Percentiles rank a stretch among this genome's conserved stretches.
phyloP scores from a whole-genome alignment of 768 basidiomycete species.

The Russula sp. region DNA sequence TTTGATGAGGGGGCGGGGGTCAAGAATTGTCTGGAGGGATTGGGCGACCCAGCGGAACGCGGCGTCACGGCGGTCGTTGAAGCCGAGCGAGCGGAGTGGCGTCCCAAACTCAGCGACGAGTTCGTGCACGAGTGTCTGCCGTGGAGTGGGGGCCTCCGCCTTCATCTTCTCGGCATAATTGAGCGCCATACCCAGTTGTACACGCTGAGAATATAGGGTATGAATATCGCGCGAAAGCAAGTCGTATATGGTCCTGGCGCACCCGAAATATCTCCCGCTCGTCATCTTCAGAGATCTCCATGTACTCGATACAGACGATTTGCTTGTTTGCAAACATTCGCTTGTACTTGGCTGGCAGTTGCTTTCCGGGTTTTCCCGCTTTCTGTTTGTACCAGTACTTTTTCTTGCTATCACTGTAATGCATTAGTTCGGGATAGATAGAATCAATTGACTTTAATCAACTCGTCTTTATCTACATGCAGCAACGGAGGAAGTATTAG shows the following conservation, averaged over 20 bases:
- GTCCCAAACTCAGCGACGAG: conserved; percentile 22
- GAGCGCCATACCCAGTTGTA: conserved; percentile 29
- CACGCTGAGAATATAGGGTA: conserved; percentile 23
- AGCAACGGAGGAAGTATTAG: background rate
- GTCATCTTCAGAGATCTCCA: conserved; percentile 26
- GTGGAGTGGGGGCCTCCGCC: conserved; percentile 26
- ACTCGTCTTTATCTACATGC: conserved; percentile 38
- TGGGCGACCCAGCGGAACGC: conserved; percentile 58
- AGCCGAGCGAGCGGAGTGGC: conserved; percentile 35
- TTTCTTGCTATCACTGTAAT: conserved; percentile 13
- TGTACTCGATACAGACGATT: conserved; percentile 48
- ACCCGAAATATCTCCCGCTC: conserved; percentile 34
- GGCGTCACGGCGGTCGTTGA: conserved; percentile 45
- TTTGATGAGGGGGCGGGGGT: conserved; percentile 31
- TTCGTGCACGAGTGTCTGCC: conserved; percentile 22
- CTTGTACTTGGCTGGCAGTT: conserved; percentile 33
- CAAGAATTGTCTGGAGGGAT: conserved; percentile 46
- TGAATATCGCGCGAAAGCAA: background rate
- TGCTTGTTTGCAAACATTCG: conserved; percentile 41
- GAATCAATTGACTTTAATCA: conserved; percentile 5
- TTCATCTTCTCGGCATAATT: conserved; percentile 29
- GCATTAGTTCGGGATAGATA: background rate
- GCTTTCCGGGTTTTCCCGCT: conserved; percentile 22
- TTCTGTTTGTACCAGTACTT: conserved; percentile 36
- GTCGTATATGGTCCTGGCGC: conserved; percentile 3